These are phyloP conservation scores for Rutstroemia sp. DNA, from an alignment of 2,329 filamentous ascomycete species.

Conservation along the genomic window DNA sequence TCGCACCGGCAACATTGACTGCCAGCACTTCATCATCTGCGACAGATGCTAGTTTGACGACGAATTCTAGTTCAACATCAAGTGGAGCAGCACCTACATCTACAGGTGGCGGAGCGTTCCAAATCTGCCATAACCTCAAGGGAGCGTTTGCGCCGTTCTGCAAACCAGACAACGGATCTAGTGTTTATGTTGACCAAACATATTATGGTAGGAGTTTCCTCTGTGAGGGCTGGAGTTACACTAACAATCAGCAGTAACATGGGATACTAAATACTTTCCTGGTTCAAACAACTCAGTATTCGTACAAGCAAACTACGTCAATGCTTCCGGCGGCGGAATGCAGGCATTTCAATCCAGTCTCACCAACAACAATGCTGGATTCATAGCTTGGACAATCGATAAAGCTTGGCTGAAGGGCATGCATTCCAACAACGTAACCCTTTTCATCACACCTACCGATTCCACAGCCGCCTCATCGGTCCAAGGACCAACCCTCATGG, in stretches of 20 bases:
- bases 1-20: conserved; percentile 18
- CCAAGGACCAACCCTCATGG: conserved; percentile 20
- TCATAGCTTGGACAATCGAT: conserved; percentile 22
- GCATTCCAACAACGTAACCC: conserved; percentile 23
- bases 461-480: conserved; percentile 11
- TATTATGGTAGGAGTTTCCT: conserved; percentile 22
- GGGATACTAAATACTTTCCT: conserved; percentile 23
- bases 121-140: conserved; percentile 25
- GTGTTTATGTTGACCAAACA: conserved; percentile 23
- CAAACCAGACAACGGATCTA: conserved; percentile 25
- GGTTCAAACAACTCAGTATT: conserved; percentile 21
- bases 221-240: not conserved
- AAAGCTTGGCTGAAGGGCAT: conserved; percentile 19
- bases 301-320: conserved; percentile 25
- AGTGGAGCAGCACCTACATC: conserved; percentile 10
- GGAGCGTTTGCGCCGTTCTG: conserved; percentile 26
- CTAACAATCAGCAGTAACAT: conserved; percentile 22
- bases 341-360: conserved; percentile 24
- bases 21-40: not conserved
- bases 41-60: conserved; percentile 6
- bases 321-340: conserved; percentile 20
- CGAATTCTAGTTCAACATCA: conserved; percentile 11
- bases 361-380: conserved; percentile 17
- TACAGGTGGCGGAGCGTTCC: conserved; percentile 22
- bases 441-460: conserved; percentile 20